Evolutionary conservation across 345 rosid genomes (phyloP).

Genomic region (Aethionema arabicum): DNA sequence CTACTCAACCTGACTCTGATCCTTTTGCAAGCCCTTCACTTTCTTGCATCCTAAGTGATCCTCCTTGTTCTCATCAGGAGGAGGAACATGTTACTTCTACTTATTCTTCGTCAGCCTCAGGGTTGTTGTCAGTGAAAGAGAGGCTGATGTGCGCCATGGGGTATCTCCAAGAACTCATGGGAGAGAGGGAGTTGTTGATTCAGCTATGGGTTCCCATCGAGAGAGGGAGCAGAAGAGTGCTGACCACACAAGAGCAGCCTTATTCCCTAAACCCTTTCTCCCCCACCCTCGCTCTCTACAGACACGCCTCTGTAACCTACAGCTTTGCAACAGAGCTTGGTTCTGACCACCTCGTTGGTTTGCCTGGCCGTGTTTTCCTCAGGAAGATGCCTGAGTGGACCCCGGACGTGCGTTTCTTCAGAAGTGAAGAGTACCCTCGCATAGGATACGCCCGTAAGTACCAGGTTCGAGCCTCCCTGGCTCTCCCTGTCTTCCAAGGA

Average conservation of each 20-base stretch:
- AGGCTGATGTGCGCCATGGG: slow-evolving; percentile 54
- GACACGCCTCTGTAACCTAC: slow-evolving; percentile 54
- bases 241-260: slow-evolving; percentile 75
- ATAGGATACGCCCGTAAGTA: slow-evolving; percentile 55
- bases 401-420: slow-evolving; percentile 80
- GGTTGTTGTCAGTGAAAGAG: slow-evolving; percentile 43
- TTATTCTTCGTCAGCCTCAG: neutral
- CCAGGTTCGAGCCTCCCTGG: slow-evolving; percentile 68
- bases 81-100: neutral
- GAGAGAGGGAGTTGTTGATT: slow-evolving; percentile 58
- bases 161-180: slow-evolving; percentile 52
- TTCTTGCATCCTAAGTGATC: too few relatives aligned
- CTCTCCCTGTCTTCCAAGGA: slow-evolving; percentile 73
- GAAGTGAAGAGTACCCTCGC: slow-evolving; percentile 67
- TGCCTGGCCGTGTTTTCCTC: slow-evolving; percentile 83
- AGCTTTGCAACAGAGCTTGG: slow-evolving; percentile 67
- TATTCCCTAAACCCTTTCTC: slow-evolving; percentile 46
- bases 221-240: slow-evolving; percentile 52
- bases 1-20: too few relatives aligned
- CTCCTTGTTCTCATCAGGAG: too few relatives aligned
- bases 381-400: slow-evolving; percentile 82
- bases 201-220: slow-evolving; percentile 82
- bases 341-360: slow-evolving; percentile 60
- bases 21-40: too few relatives aligned
- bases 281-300: slow-evolving; percentile 53